These are phyloP conservation scores for Bipolaris victoriae DNA, from an alignment of 2,329 filamentous ascomycete genomes.

Conservation along the genomic window DNA sequence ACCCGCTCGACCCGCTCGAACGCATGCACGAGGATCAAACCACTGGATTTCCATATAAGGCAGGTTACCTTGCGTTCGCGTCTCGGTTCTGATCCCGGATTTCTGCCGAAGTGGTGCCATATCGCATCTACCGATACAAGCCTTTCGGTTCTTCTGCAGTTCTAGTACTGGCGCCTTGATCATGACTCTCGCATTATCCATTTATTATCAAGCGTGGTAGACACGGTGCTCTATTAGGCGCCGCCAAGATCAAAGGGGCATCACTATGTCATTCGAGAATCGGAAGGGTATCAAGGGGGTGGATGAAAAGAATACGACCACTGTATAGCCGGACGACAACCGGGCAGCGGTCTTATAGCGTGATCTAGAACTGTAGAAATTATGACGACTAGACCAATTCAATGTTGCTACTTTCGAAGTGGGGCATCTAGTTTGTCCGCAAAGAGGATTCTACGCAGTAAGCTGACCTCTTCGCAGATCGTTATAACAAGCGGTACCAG, in stretches of 20 bases:
- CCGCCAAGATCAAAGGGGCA: conserved; percentile 52
- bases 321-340: conserved; percentile 40
- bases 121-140: conserved; percentile 29
- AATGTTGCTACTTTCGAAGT: conserved; percentile 31
- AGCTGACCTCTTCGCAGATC: conserved; percentile 18
- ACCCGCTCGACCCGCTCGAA: conserved; percentile 26
- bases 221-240: conserved; percentile 47
- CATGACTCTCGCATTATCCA: conserved; percentile 31
- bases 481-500: conserved; percentile 45
- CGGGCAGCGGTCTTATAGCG: conserved; percentile 39
- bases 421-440: not conserved
- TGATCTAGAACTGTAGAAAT: conserved; percentile 25
- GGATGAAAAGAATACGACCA: conserved; percentile 30
- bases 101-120: conserved; percentile 24
- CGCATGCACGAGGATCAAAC: conserved; percentile 23
- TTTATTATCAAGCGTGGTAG: conserved; percentile 55
- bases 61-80: conserved; percentile 20
- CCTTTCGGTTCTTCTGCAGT: conserved; percentile 21
- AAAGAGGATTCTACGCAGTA: no score
- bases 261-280: conserved; percentile 51
- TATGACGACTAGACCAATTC: conserved; percentile 39
- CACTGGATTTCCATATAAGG: conserved; percentile 7
- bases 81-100: conserved; percentile 32
- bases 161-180: conserved; percentile 18
- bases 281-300: conserved; percentile 38